phyloP scores from a whole-genome alignment of 2,329 filamentous ascomycete species.

The Trichoderma citrinoviride region DNA sequence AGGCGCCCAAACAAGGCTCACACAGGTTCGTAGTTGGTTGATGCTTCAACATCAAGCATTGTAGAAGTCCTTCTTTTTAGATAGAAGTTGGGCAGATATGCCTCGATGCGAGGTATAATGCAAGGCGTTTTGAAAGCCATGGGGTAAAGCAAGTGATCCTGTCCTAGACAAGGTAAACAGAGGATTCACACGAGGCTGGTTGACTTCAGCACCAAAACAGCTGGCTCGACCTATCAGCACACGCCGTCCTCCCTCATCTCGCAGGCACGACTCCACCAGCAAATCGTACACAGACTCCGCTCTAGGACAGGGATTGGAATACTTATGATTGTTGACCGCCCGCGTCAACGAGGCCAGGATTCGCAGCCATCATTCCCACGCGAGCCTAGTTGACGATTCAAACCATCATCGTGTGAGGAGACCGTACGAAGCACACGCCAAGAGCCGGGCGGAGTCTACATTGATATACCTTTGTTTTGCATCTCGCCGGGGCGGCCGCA shows the following conservation, averaged over 20 bases:
- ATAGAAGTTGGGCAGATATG: not conserved
- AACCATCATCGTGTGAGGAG: not conserved
- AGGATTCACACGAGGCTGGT: not conserved
- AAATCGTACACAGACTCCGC: slow-evolving; percentile 2
- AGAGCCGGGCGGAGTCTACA: not conserved
- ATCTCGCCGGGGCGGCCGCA: not conserved
- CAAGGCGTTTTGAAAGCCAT: not conserved
- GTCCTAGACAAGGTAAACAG: not conserved
- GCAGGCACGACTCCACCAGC: not conserved
- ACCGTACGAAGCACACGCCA: not conserved
- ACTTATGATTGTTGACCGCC: slow-evolving; percentile 9
- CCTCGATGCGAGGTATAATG: not conserved
- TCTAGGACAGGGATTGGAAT: not conserved
- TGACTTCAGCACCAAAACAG: not conserved
- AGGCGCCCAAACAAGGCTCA: not conserved
- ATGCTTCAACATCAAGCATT: not conserved
- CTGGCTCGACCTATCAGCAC: slow-evolving; percentile 4
- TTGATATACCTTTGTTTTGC: not conserved
- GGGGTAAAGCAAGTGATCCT: no score
- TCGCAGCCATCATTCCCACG: not conserved
- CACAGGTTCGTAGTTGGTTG: not conserved
- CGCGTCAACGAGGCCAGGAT: not conserved
- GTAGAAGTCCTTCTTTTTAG: not conserved
- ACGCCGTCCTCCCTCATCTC: not conserved
- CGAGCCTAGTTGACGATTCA: not conserved